Evolutionary conservation across 2,329 filamentous ascomycete genomes (phyloP), one percentile per base, ranked within the genome.

Genomic region (Phaeosphaeria sp.): DNA sequence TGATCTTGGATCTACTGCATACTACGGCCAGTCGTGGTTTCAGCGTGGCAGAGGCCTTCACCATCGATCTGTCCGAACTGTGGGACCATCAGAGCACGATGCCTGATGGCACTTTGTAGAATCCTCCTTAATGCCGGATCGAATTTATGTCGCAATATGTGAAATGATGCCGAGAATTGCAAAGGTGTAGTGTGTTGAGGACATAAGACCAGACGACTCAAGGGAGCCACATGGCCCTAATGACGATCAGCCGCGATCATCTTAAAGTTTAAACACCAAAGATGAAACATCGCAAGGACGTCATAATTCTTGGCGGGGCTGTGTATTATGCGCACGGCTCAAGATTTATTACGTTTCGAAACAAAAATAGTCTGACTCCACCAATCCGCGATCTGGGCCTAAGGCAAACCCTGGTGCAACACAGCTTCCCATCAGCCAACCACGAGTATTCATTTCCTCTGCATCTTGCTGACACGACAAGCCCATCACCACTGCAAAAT

Each of bases 1-100:
- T 54, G 6, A 64, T 69, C 17, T 42, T 68, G 22, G 36, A 50
- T 13, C 51, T 68, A 3, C 53, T 69, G 15, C 44, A 50, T 3
- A 46, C 33, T n/a, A 63, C 59, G 15, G 36, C 46, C 10, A 55
- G 43, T 21, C 59, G 65, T 17, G 66, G 66, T 15, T 69, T 68
- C 47, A 55, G 62, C 25, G 65, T 67, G 20, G 64, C 66, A 6
- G 59, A 61, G 2, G 59, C 64, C 46, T 58, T 70, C 20, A 56
- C 30, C 13, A 10, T 9, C 1, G 67, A 68, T 41, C 41, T 70
- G 2, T 54, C 47, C 9, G 58, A 64, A 1, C 42, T 68, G 21
- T 68, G 67, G 67, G 41, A 25, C 17, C 9, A 20, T n/a, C 48
- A 44, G n/a, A 20, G 46, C 36, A 20, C 20, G 13, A 2, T 33